These are phyloP conservation scores for Ceratocystis albifundus DNA, from an alignment of 2,329 filamentous ascomycete species.

Conservation along the genomic window DNA sequence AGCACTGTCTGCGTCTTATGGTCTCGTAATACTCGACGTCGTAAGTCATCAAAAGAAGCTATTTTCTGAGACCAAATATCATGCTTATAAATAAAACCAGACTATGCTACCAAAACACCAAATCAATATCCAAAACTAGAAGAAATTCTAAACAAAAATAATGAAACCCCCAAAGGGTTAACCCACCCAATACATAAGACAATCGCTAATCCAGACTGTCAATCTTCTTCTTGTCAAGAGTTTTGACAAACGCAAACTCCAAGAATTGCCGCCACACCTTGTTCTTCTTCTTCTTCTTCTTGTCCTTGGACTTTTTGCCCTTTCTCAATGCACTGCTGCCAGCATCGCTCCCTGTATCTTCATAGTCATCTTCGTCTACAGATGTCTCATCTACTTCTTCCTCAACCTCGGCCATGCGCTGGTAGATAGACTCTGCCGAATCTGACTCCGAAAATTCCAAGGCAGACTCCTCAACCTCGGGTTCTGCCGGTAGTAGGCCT, in stretches of 20 bases:
- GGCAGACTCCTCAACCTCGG: neutral
- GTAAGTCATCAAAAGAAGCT: neutral
- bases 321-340: slow-evolving; percentile 7
- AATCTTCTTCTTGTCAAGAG: slow-evolving; percentile 54
- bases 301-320: slow-evolving; percentile 35
- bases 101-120: slow-evolving; percentile 12
- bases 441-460: neutral
- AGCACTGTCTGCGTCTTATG: neutral
- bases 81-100: neutral
- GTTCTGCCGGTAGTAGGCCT: neutral
- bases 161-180: neutral
- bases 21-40: neutral
- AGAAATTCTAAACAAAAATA: slow-evolving; percentile 3
- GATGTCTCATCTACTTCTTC: slow-evolving; percentile 25
- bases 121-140: slow-evolving; percentile 8
- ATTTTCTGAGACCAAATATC: neutral
- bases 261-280: slow-evolving; percentile 71
- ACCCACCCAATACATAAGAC: neutral
- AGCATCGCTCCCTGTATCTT: slow-evolving; percentile 19
- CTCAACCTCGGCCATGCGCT: slow-evolving; percentile 23
- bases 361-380: slow-evolving; percentile 26
- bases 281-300: slow-evolving; percentile 47
- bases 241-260: slow-evolving; percentile 66
- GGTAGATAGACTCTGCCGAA: neutral
- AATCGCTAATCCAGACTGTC: slow-evolving; percentile 31